phyloP scores from a whole-genome alignment of 208 protist species.

The Trypanosoma platydactyli region DNA sequence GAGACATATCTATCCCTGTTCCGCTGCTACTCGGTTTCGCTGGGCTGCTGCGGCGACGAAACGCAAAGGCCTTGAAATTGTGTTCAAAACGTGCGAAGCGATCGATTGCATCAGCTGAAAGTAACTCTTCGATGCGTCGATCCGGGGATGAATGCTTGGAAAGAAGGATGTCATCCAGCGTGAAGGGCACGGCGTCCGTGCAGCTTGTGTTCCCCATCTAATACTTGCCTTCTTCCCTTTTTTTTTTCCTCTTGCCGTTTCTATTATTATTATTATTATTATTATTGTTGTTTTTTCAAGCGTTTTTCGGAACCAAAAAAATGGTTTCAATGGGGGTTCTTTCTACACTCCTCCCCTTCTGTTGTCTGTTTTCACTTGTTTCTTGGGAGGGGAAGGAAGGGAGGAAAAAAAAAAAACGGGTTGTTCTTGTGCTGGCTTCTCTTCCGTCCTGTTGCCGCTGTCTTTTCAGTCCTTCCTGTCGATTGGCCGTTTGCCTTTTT shows the following conservation, averaged over 20 bases:
- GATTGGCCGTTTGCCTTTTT: too few relatives aligned
- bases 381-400: too few relatives aligned
- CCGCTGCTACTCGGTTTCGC: background rate
- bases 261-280: too few relatives aligned
- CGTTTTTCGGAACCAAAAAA: background rate
- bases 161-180: constrained; percentile 36
- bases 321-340: background rate
- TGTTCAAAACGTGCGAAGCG: constrained; percentile 39
- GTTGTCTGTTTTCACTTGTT: too few relatives aligned
- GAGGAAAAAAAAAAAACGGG: too few relatives aligned
- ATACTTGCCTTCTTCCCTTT: constrained; percentile 19
- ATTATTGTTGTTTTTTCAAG: too few relatives aligned
- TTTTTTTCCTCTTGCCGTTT: constrained; percentile 1
- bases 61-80: constrained; percentile 53
- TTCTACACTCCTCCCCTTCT: background rate
- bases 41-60: constrained; percentile 16
- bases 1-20: constrained; percentile 19
- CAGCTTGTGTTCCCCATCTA: constrained; percentile 66
- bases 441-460: too few relatives aligned
- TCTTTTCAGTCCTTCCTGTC: too few relatives aligned
- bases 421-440: too few relatives aligned
- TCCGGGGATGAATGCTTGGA: background rate
- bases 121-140: background rate
- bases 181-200: constrained; percentile 48
- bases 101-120: constrained; percentile 15